Evolutionary conservation across 345 rosid species (phyloP), one percentile per base, ranked within the genome.

Genomic region (Pistacia atlantica): DNA sequence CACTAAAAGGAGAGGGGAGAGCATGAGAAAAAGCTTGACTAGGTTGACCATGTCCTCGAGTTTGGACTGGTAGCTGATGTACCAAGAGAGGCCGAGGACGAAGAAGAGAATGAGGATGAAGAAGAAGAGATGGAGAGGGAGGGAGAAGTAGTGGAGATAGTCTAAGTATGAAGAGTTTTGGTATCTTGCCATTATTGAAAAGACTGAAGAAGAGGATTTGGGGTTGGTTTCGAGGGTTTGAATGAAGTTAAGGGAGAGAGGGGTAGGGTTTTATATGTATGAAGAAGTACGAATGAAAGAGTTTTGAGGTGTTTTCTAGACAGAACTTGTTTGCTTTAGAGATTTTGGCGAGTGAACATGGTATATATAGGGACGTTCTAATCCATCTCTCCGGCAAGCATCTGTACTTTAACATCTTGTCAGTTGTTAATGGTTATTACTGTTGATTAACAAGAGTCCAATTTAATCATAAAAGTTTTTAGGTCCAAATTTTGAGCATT

Each of bases 61-160:
- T 80, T 58, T 65, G 51, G 84, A 79, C 58, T 87, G 91, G 0
- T 84, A 86, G 79, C 80, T 87, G 42, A 85, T 73, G 87, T 84
- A 87, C 90, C 91, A 86, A 11, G 90, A 83, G n/a, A 90, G 48
- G 22, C 87, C 80, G 17, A 84, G 2, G 0, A 85, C 64, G 46
- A 69, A 72, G 38, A 89, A 59, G 61, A 89, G 79, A 31, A 88
- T 38, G 74, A 33, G 1, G 25, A 83, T 71, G 69, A 91, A 85
- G 69, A 91, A 79, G 74, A 65, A 83, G 0, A 91, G 73, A 78
- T 80, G 91, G 65, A 86, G 10, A 11, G 91, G 89, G 54, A 82
- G 72, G 5, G 83, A 72, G 80, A 77, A 75, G 55, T 59, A 58
- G 55, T 80, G 74, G 17, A 87, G 42, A 61, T 88, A 51, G 62